Conservation (phyloP, 2,329 filamentous ascomycete genomes). For the Penicillium sp. region DNA sequence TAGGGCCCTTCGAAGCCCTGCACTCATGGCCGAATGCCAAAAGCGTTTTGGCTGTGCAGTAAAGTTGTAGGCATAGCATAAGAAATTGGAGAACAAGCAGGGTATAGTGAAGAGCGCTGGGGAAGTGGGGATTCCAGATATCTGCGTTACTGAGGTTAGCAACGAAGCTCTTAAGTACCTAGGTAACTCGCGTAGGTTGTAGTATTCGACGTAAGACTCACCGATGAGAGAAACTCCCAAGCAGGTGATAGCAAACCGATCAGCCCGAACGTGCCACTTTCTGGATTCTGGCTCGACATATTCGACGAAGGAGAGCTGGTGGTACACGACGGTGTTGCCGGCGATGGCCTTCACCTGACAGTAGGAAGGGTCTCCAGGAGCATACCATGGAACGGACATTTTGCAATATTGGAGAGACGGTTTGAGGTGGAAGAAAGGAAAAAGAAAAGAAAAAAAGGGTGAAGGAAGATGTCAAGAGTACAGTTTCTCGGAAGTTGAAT, state of each 20-base stretch:
- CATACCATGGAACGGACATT: background rate
- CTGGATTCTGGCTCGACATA: background rate
- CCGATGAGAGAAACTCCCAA: background rate
- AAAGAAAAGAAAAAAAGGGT: no score
- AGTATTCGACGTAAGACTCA: background rate
- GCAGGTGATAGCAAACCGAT: no score
- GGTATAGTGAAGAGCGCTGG: no score
- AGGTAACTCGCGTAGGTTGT: background rate
- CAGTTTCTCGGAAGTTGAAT: no score
- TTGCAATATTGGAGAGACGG: background rate
- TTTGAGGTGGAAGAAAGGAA: background rate
- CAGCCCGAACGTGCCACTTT: background rate
- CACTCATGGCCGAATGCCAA: background rate
- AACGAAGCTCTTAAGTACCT: background rate
- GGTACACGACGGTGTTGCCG: background rate
- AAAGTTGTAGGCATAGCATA: background rate
- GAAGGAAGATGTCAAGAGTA: no score
- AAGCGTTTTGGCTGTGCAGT: background rate
- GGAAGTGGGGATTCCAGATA: no score
- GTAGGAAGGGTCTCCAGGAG: background rate
- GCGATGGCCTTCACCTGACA: background rate
- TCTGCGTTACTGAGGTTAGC: background rate
- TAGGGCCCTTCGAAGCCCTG: background rate
- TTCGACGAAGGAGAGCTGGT: background rate
- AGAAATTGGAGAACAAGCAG: no score